A percentile compares a stretch with the other conserved stretches of the same genome.
These are phyloP conservation scores for Polychaeton citri DNA, from an alignment of 2,329 filamentous ascomycete genomes.

Conservation along the genomic window DNA sequence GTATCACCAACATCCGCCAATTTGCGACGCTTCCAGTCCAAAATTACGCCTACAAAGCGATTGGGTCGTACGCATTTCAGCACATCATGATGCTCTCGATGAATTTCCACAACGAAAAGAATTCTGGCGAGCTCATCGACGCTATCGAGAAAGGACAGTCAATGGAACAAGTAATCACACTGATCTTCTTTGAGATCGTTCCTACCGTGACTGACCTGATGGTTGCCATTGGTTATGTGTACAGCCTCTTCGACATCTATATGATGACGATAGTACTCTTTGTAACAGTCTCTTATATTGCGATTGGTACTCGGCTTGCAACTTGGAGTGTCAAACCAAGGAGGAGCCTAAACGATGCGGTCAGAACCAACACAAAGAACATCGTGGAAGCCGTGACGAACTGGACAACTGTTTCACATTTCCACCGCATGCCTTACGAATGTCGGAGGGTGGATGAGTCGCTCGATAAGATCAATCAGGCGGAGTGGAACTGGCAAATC, in stretches of 20 bases:
- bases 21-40: conserved; percentile 43
- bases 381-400: no score
- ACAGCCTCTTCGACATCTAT: conserved; percentile 48
- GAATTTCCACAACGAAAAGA: conserved; percentile 55
- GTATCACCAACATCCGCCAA: conserved; percentile 36
- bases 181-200: conserved; percentile 44
- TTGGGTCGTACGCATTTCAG: conserved; percentile 49
- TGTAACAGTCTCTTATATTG: conserved; percentile 37
- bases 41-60: conserved; percentile 43
- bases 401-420: no score
- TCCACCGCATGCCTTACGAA: no score
- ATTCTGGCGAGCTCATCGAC: conserved; percentile 50
- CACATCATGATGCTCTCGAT: conserved; percentile 58
- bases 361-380: no score
- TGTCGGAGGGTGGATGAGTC: no score
- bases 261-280: conserved; percentile 39
- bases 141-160: conserved; percentile 51
- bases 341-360: no score
- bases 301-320: no score
- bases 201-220: conserved; percentile 51
- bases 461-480: no score
- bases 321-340: no score
- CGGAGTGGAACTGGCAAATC: no score
- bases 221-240: conserved; percentile 48
- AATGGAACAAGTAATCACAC: conserved; percentile 46